A percentile compares a stretch with the other conserved stretches of the same genome.
Conservation (phyloP, 768 basidiomycete species). For the Lentinula sp. region DNA sequence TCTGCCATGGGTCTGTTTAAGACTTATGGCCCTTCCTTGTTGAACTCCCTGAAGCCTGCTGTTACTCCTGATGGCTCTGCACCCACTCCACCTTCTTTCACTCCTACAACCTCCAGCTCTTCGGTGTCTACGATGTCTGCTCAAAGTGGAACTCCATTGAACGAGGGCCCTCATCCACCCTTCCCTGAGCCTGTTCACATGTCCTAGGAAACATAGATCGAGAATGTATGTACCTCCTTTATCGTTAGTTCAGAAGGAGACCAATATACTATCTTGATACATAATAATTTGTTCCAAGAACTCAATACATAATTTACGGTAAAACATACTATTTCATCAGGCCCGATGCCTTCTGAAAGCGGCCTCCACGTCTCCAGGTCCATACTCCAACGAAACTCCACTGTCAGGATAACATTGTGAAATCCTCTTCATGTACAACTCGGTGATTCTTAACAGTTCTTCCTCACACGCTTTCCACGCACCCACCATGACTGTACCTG, state of each 20-base stretch:
- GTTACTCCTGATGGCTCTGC: constrained; percentile 7
- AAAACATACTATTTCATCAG: not conserved
- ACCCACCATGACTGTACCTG: constrained; percentile 65
- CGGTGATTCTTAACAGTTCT: constrained; percentile 69
- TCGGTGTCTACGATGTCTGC: constrained; percentile 13
- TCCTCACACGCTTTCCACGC: constrained; percentile 93
- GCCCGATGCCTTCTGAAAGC: constrained; percentile 67
- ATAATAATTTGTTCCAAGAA: not conserved
- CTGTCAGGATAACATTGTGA: constrained; percentile 74
- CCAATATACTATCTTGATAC: not conserved
- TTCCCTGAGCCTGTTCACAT: constrained; percentile 34
- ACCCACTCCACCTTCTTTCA: constrained; percentile 5
- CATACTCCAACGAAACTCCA: constrained; percentile 71
- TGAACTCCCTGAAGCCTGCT: constrained; percentile 24
- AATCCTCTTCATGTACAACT: constrained; percentile 63
- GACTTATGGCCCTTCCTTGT: constrained; percentile 31
- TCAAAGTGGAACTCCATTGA: constrained; percentile 11
- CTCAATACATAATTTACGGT: not conserved
- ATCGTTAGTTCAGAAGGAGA: not conserved
- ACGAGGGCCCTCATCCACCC: constrained; percentile 15
- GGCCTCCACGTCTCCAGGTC: constrained; percentile 64
- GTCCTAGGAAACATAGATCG: not conserved
- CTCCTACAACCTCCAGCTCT: constrained; percentile 14
- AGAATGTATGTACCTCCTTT: not conserved
- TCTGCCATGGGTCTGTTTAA: constrained; percentile 32